Conservation (phyloP, 2,329 filamentous ascomycete genomes). For the Phialocephala subalpina region DNA sequence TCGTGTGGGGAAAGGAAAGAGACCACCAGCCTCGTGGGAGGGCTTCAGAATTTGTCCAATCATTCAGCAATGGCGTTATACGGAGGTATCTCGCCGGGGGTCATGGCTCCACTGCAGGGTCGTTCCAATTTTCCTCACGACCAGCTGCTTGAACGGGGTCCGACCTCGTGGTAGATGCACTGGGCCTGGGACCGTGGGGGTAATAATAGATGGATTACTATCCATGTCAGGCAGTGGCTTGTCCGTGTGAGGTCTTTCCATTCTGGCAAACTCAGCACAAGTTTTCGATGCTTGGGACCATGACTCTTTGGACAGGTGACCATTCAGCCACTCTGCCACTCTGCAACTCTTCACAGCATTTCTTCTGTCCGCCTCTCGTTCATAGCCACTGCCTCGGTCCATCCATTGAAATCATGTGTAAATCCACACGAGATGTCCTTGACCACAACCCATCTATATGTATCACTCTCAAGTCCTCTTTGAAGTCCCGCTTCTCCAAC, state of each 20-base stretch:
- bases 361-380: neutral
- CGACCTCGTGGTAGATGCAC: neutral
- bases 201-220: neutral
- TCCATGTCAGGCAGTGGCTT: neutral
- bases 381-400: neutral
- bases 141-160: neutral
- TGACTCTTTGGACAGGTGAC: neutral
- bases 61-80: neutral
- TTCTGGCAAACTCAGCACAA: constrained; percentile 5
- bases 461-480: neutral
- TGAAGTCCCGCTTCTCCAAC: neutral
- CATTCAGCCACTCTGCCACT: neutral
- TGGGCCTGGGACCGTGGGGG: neutral
- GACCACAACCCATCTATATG: neutral
- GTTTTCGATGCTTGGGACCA: neutral
- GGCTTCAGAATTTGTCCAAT: neutral
- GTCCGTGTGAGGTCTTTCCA: constrained; percentile 10
- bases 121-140: neutral
- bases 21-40: neutral
- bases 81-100: neutral
- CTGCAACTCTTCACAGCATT: neutral
- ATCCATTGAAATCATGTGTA: neutral
- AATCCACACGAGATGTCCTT: neutral
- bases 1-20: constrained; percentile 14
- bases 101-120: neutral